These are phyloP conservation scores for Ascochyta rabiei DNA, from an alignment of 2,329 filamentous ascomycete genomes.

Conservation along the genomic window DNA sequence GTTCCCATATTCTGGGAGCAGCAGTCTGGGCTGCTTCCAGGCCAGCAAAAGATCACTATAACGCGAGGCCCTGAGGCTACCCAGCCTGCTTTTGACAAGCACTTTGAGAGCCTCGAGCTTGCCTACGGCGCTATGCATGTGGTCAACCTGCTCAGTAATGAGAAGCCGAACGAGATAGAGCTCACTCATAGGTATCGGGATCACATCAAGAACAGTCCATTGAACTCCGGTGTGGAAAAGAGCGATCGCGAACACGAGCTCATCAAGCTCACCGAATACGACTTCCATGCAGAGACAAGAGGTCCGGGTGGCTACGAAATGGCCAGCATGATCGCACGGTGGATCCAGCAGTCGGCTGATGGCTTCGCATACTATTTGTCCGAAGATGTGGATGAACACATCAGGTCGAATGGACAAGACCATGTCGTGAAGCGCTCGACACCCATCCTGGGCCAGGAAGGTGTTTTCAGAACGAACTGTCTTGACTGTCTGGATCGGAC, in stretches of 20 bases:
- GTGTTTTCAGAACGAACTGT: slow-evolving; percentile 95
- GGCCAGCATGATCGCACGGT: slow-evolving; percentile 79
- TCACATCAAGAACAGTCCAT: slow-evolving; percentile 74
- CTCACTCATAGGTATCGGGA: slow-evolving; percentile 79
- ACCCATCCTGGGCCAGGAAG: slow-evolving; percentile 86
- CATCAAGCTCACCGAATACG: slow-evolving; percentile 83
- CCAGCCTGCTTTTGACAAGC: slow-evolving; percentile 92
- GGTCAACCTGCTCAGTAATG: slow-evolving; percentile 89
- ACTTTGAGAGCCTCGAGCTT: slow-evolving; percentile 85
- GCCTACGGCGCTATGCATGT: slow-evolving; percentile 91
- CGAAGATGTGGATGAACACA: slow-evolving; percentile 68
- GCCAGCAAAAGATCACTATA: slow-evolving; percentile 91
- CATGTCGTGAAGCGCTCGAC: slow-evolving; percentile 55
- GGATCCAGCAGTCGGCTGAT: slow-evolving; percentile 79
- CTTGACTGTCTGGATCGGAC: slow-evolving; percentile 95
- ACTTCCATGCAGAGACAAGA: slow-evolving; percentile 94
- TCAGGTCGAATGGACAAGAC: slow-evolving; percentile 51
- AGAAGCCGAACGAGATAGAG: slow-evolving; percentile 85
- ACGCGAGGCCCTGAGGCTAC: slow-evolving; percentile 89
- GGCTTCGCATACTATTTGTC: slow-evolving; percentile 92
- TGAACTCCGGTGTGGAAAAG: slow-evolving; percentile 66
- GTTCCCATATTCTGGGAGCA: slow-evolving; percentile 99
- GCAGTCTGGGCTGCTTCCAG: slow-evolving; percentile 81
- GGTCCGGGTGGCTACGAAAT: slow-evolving; percentile 87
- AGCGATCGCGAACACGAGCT: slow-evolving; percentile 71